Base-by-base conservation (phyloP, 805 yeast species). In the Candida adriatica region DNA sequence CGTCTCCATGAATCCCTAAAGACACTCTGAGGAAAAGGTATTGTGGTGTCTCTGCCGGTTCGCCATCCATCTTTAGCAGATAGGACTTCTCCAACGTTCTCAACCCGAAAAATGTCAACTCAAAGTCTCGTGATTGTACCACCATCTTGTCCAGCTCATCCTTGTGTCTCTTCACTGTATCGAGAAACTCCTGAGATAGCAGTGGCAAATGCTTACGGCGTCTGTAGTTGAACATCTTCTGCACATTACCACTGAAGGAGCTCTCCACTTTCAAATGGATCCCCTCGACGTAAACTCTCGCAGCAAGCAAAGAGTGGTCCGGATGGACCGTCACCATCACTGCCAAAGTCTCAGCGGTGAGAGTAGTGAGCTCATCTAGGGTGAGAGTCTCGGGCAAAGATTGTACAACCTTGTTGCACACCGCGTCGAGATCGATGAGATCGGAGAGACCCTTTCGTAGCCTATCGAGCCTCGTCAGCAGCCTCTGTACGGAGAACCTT, bases 251-350 rank as follows among this genome's bases (percentile, higher is more conserved):
- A 24, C 94, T 79, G 49, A 83, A 90, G 51, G 70, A 81, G 59
- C 83, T 82, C 39, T 86, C 82, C 32, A 96, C 88, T 63, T 87
- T 95, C 62, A 88, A 88, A 66, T 90, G 96, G 54, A 92, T 69
- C 58, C 86, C 86, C 25, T 96, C 84, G 34, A 92, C 79, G 14
- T 97, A 96, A 39, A 90, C 81, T 64, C 98, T 79, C 21, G 97
- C 96, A 33, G 96, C 96, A 48, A 87, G 69, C 26, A 79, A 76
- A 17, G 96, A 96, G 51, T 90, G 88, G 62, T 92, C 97, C n/a
- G 97, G 97, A 59, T 90, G 97, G 41, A 84, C 74, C 9, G 97
- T 90, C 37, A 96, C 87, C 96, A 92, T 85, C 55, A 81, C 83
- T 26, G 97, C 97, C 36, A 96, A 94, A 22, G 96, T 87, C 62